phyloP scores from a whole-genome alignment of 2,329 filamentous ascomycete species.

The Fusarium irregulare region DNA sequence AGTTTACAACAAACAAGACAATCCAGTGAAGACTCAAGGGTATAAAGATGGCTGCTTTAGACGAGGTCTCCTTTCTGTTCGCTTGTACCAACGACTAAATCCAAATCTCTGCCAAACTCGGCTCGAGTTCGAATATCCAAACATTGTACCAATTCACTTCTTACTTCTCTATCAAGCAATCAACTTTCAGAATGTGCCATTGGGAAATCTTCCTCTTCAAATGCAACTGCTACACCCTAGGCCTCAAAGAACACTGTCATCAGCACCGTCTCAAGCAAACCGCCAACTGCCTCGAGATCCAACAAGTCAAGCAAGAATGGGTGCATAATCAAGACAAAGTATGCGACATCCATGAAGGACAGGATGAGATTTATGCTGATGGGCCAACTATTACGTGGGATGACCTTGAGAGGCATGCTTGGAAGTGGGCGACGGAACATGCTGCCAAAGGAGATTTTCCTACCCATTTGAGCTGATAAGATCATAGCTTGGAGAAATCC shows the following conservation, averaged over 20 bases:
- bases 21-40: neutral
- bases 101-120: neutral
- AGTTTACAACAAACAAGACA: neutral
- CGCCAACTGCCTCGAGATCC: conserved; percentile 20
- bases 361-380: neutral
- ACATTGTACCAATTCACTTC: neutral
- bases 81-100: neutral
- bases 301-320: conserved; percentile 31
- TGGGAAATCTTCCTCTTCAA: conserved; percentile 30
- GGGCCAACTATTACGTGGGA: conserved; percentile 9
- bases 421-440: conserved; percentile 12
- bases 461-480: neutral
- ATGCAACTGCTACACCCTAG: conserved; percentile 19
- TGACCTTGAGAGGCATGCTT: conserved; percentile 18
- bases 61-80: neutral
- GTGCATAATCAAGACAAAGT: conserved; percentile 16
- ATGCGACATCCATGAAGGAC: conserved; percentile 5
- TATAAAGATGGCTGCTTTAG: neutral
- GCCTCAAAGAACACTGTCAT: conserved; percentile 29
- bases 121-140: neutral
- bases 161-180: neutral
- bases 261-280: conserved; percentile 12
- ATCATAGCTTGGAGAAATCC: neutral
- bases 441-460: conserved; percentile 15
- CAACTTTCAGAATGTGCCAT: conserved; percentile 22